Evolutionary conservation across 2,329 filamentous ascomycete genomes (phyloP), one percentile per base, ranked within the genome.

Genomic region (Colletotrichum ledebouriae): DNA sequence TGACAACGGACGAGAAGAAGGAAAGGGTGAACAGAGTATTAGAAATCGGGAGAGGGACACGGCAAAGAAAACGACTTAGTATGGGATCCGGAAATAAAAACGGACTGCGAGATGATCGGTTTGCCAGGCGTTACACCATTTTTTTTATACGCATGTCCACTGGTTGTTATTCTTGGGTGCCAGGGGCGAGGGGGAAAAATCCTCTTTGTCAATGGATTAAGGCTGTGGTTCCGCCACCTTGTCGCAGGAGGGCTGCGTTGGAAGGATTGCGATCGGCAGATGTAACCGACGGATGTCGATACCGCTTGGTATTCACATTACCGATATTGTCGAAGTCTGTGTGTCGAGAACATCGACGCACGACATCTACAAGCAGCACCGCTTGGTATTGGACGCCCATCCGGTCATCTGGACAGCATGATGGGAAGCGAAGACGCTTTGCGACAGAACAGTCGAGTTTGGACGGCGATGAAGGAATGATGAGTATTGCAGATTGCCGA

Each of bases 401-500:
- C n/a, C 6, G 44, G n/a, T 15, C 37, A 39, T 3, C 37, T 15
- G 13, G 37, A 39, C 10, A 13, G 37, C 4, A 11, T 39, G 11
- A 15, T 13, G 37, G 9, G 4, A 39, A 15, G 37, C 37, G 37
- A 39, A 29, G 29, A 29, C 29, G 29, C 37, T 15, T 39, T 39
- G 2, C 29, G 33, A 17, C n/a, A 55, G 52, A 33, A 13, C 34
- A 41, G 20, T 2, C 49, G 25, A 34, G 29, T 53, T 37, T n/a
- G 49, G 9, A 53, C n/a, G 34, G 52, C 34, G 52, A 55, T 22
- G 13, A 55, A 41, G 34, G 37, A 55, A 41, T 17, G 33, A 25
- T 20, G 13, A 34, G n/a, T 10, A 29, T 25, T 37, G 20, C 33
- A 59, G 47, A 68, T 59, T 68, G 65, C 65, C 65, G 61, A 65